Evolutionary conservation across 2,329 filamentous ascomycete genomes (phyloP), one percentile per base, ranked within the genome.

Genomic region (Aureobasidium leucospermi): DNA sequence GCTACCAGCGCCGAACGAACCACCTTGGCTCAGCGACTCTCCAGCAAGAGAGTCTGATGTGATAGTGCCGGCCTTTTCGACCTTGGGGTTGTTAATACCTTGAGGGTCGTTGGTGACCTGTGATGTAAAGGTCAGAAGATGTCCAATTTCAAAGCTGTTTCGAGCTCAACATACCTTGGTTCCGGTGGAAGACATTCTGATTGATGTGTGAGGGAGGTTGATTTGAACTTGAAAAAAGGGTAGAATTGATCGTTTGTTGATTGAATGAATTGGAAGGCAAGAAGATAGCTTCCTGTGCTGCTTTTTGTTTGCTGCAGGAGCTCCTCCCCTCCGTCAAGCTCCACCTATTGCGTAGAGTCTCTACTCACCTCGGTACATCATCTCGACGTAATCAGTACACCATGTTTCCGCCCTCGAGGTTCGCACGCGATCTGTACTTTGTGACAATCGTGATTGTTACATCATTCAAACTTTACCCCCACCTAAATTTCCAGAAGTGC

Each of bases 11-110:
- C 80, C 75, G 66, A 89, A 90, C 11, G 71, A 75, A 64, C 87
- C 88, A 60, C 79, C 79, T 23, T 76, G 65, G 48, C 78, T 75
- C 61, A 84, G 74, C 0, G 89, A 94, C 67, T 93, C 86, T 61
- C 84, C 86, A 10, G 90, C 90, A 5, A 95, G 84, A 6, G 88
- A 93, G 73, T 87, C 88, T 13, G 80, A 76, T 46, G 81, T 75
- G 1, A 93, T 79, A 29, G 78, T 67, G 56, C 90, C 90, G 5
- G 86, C 76, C 13, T 79, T 75, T 71, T 94, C 89, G 15, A 76
- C 70, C 61, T 78, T 80, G 31, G 83, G 80, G 46, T 82, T 77
- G 48, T 81, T 72, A 39, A 67, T 68, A 48, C 75, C 70, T 61
- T 70, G 68, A 56, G 79, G 76, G 68, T 83, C 81, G 48, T 70